Conservation (phyloP, 768 basidiomycete species). For the Dentipellis sp. region DNA sequence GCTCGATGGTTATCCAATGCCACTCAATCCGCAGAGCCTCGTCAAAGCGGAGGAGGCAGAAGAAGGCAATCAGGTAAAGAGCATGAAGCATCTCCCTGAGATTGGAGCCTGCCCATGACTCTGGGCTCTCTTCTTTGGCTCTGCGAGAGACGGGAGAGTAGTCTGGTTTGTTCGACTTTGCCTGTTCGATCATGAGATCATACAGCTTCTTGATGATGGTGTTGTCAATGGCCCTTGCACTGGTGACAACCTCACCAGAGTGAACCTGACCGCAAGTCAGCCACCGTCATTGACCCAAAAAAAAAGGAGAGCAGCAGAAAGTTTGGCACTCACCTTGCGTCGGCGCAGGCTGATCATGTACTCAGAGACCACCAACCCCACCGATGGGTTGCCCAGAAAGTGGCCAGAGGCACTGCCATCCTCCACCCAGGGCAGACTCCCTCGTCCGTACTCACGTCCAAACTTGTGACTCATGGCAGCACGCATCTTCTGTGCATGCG, state of each 20-base stretch:
- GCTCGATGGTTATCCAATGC: slow-evolving; percentile 6
- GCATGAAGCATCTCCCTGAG: slow-evolving; percentile 17
- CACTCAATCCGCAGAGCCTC: slow-evolving; percentile 17
- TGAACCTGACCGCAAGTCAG: neutral
- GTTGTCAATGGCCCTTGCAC: slow-evolving; percentile 17
- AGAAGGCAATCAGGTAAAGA: slow-evolving; percentile 13
- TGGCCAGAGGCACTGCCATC: neutral
- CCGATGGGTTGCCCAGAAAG: slow-evolving; percentile 16
- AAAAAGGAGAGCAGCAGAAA: neutral
- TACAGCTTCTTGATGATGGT: slow-evolving; percentile 12
- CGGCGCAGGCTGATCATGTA: slow-evolving; percentile 20
- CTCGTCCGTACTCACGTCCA: slow-evolving; percentile 9
- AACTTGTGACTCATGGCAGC: slow-evolving; percentile 17
- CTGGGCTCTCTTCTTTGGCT: neutral
- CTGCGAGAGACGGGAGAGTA: neutral
- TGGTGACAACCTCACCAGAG: slow-evolving; percentile 15
- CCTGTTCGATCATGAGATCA: slow-evolving; percentile 5
- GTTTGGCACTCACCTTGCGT: slow-evolving; percentile 11
- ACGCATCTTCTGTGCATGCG: slow-evolving; percentile 16
- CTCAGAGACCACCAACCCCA: slow-evolving; percentile 13
- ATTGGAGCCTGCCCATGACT: slow-evolving; percentile 13
- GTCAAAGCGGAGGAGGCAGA: slow-evolving; percentile 18
- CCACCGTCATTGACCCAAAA: too few relatives aligned
- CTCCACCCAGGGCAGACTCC: slow-evolving; percentile 10
- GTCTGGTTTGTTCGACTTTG: neutral